These are phyloP conservation scores for Trichoderma afroharzianum DNA, from an alignment of 2,329 filamentous ascomycete genomes.

Conservation along the genomic window DNA sequence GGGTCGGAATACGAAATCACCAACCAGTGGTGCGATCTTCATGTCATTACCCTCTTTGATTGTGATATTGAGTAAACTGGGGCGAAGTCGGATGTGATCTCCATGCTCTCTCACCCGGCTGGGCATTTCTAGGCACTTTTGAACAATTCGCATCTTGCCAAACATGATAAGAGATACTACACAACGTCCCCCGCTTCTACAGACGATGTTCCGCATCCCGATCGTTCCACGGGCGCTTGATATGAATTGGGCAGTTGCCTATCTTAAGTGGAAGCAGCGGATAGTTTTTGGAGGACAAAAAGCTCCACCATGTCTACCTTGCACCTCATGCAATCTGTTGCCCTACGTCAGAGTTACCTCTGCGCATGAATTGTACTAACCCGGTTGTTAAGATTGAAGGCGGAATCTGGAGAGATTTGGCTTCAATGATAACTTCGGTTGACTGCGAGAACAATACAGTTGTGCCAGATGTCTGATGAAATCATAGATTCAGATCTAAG, in stretches of 20 bases:
- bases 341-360: not conserved
- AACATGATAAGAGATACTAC: not conserved
- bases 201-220: not conserved
- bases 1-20: not conserved
- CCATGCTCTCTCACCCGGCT: not conserved
- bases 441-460: not conserved
- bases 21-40: not conserved
- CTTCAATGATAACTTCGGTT: not conserved
- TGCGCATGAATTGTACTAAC: not conserved
- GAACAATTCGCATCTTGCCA: not conserved
- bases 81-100: not conserved
- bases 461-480: not conserved
- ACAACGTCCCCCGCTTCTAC: conserved; percentile 4
- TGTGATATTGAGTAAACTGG: not conserved
- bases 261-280: not conserved
- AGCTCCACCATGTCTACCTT: conserved; percentile 7
- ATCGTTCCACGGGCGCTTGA: conserved; percentile 9
- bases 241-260: conserved; percentile 11
- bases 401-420: not conserved
- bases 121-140: not conserved
- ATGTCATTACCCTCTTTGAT: not conserved
- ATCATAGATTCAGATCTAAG: not conserved
- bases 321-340: not conserved
- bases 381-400: not conserved
- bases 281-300: not conserved